Conservation (phyloP, 179 eudicot genomes). For the Silene noctiflora region DNA sequence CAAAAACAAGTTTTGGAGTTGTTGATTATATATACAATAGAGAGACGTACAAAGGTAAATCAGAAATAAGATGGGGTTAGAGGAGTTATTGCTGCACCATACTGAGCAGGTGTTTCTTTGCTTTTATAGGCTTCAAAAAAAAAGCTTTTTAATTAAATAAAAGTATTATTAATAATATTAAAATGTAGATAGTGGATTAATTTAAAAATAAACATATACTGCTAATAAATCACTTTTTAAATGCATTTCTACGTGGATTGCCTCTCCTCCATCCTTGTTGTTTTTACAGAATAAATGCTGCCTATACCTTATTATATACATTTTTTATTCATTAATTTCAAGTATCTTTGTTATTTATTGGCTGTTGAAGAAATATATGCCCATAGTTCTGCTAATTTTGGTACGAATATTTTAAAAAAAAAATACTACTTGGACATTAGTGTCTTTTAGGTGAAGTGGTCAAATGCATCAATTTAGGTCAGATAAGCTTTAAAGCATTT, state of each 20-base stretch:
- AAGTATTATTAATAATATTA: neutral
- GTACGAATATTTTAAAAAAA: neutral
- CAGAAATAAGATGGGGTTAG: conserved; percentile 22
- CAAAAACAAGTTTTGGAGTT: conserved; percentile 11
- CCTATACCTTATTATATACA: neutral
- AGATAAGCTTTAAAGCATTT: too few species aligned
- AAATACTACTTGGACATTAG: neutral
- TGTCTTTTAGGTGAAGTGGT: neutral
- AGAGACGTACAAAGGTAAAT: conserved; percentile 1
- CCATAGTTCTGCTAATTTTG: conserved; percentile 18
- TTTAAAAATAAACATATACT: neutral
- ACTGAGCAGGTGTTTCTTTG: conserved; percentile 10
- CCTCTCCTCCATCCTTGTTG: conserved; percentile 36
- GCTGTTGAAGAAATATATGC: conserved; percentile 8
- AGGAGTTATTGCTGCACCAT: conserved; percentile 37
- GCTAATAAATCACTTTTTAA: conserved; percentile 18
- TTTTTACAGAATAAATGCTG: conserved; percentile 30
- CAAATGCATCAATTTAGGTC: neutral
- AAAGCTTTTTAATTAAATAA: neutral
- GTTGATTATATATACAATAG: conserved; percentile 21
- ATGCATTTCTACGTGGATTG: conserved; percentile 29
- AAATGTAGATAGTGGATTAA: neutral
- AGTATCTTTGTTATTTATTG: conserved; percentile 23
- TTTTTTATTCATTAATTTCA: conserved; percentile 9
- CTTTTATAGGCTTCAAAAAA: conserved; percentile 29